Evolutionary conservation across 208 protist genomes (phyloP).

Genomic region (Leishmania major): DNA sequence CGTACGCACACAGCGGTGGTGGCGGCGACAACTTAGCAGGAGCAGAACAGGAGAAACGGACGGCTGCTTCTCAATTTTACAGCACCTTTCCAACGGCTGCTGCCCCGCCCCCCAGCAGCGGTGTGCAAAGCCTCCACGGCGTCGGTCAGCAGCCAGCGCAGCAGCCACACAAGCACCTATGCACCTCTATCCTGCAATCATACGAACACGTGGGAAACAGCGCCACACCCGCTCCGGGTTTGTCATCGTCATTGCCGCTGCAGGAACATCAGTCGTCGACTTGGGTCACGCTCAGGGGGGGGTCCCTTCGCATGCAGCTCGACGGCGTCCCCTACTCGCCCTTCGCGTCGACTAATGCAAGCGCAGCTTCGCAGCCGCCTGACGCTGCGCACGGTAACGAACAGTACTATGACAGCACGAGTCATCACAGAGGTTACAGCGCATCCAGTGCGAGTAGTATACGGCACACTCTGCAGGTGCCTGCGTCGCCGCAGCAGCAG

Average conservation of each 20-base stretch:
- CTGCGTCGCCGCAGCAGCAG: neutral
- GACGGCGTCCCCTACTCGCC: neutral
- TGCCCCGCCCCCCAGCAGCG: neutral
- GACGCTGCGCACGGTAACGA: neutral
- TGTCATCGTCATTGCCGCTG: neutral
- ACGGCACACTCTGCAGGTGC: neutral
- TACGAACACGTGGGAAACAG: neutral
- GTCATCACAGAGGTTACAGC: neutral
- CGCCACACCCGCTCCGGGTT: neutral
- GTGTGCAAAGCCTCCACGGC: neutral
- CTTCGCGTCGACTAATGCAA: neutral
- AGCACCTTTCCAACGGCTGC: neutral
- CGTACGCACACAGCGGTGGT: neutral
- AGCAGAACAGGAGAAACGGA: neutral
- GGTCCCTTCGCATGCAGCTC: neutral
- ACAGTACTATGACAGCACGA: constrained; percentile 1
- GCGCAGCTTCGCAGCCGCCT: neutral
- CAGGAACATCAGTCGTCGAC: neutral
- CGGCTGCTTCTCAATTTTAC: neutral
- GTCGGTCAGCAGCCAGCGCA: neutral
- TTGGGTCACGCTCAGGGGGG: neutral
- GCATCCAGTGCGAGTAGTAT: neutral
- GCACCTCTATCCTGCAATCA: neutral
- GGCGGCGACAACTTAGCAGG: neutral
- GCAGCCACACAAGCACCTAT: neutral